Evolutionary conservation across 2,329 filamentous ascomycete genomes (phyloP).

Genomic region (Tolypocladium inflatum): DNA sequence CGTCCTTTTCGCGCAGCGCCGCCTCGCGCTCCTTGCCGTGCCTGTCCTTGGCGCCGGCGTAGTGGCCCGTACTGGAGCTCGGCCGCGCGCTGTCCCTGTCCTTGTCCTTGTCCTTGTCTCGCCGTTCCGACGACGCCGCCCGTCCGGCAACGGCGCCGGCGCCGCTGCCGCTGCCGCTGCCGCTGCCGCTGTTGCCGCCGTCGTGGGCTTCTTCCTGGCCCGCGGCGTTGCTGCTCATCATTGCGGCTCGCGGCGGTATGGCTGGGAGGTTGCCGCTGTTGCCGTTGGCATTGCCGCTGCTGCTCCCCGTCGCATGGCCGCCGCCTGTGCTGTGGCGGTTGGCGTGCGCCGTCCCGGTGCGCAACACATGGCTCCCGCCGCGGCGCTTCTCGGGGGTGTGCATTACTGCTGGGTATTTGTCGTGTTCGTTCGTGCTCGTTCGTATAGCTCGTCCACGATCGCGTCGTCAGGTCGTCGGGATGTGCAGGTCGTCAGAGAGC

Average conservation of each 20-base stretch:
- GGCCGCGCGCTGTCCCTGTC: constrained; percentile 12
- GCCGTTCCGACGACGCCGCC: constrained; percentile 26
- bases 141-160: constrained; percentile 1
- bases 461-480: constrained; percentile 13
- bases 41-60: constrained; percentile 9
- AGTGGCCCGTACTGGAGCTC: constrained; percentile 4
- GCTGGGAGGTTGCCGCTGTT: constrained; percentile 18
- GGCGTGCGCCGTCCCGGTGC: constrained; percentile 9
- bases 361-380: constrained; percentile 16
- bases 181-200: constrained; percentile 4
- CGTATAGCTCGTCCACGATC: not conserved
- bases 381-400: constrained; percentile 36
- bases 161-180: constrained; percentile 1
- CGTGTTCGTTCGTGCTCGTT: not conserved
- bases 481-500: constrained; percentile 10
- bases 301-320: constrained; percentile 7
- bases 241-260: constrained; percentile 19
- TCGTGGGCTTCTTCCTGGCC: constrained; percentile 15
- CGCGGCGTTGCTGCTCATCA: constrained; percentile 12
- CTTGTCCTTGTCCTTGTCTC: constrained; percentile 18
- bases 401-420: constrained; percentile 16
- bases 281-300: constrained; percentile 8
- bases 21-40: constrained; percentile 8
- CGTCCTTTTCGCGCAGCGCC: constrained; percentile 36
- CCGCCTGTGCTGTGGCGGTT: constrained; percentile 13